Evolutionary conservation across 2,329 filamentous ascomycete species (phyloP), one percentile per base, ranked within the genome.

Genomic region (Nigrospora osmanthi): DNA sequence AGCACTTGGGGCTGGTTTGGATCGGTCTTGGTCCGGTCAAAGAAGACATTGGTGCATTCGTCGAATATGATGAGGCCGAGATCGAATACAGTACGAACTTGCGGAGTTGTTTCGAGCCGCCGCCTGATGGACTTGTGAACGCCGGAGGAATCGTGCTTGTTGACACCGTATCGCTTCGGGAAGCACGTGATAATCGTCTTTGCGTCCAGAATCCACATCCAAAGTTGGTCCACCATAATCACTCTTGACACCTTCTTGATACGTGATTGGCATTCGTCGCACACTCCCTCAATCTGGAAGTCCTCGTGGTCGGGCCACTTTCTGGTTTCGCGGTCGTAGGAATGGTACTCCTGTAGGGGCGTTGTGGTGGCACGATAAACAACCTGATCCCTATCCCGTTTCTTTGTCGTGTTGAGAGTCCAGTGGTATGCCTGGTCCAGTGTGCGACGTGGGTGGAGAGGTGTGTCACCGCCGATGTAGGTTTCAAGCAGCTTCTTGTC

Each of bases 381-480:
- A 1, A 71, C 68, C 38, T 71, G 68, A 31, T 71, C 67, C 4
- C 55, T 49, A 38, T 74, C 71, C 4, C 70, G 54, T 1, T 52
- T 48, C 4, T 57, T 49, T 0, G 69, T 72, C n/a, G 66, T 62
- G 0, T 61, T 55, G 3, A 69, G 54, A 2, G 62, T 66, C 59
- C 64, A 65, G 36, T 66, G 67, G 46, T 70, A 72, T 0, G 64
- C 65, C 47, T 74, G 71, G 38, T 74, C 71, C 1, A 74, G 56
- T 0, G 71, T 74, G 0, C 72, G 54, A 1, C 72, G 60, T 0
- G 68, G 64, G 46, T 75, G 71, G 1, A 66, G 52, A 6, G 63
- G 68, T 0, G 65, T 57, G 1, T 66, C 49, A 0, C 43, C 14
- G 13, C 61, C 52, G 0, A 71, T 53, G 30, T 64, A 67, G 3